Percentiles rank a stretch among this genome's conserved stretches.
These are phyloP conservation scores for Phytophthora sansomeana DNA, from an alignment of 352 stramenopile genomes.

Conservation along the genomic window DNA sequence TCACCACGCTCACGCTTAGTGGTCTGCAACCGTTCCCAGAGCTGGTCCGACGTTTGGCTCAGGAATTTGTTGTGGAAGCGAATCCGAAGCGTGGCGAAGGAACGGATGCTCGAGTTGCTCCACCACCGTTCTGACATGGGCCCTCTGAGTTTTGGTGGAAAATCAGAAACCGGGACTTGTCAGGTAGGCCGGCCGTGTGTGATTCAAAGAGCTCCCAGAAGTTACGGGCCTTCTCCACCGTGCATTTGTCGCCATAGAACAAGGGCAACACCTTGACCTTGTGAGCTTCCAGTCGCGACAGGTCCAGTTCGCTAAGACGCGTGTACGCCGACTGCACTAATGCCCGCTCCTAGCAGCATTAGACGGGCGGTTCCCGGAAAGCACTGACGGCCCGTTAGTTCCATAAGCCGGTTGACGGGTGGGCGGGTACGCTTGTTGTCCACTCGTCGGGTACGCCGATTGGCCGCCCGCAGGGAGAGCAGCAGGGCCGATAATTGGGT, in stretches of 20 bases:
- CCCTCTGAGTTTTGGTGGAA: not conserved
- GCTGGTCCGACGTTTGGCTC: not conserved
- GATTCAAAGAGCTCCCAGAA: slow-evolving; percentile 1
- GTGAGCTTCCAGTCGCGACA: not conserved
- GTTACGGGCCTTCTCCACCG: slow-evolving; percentile 2
- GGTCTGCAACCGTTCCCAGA: not conserved
- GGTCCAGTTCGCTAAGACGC: not conserved
- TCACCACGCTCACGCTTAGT: not conserved
- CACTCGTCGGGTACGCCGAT: too few relatives aligned
- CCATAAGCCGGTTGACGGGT: too few relatives aligned
- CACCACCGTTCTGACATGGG: slow-evolving; percentile 7
- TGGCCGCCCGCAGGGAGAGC: too few relatives aligned
- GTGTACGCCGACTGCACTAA: not conserved
- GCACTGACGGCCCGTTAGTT: too few relatives aligned
- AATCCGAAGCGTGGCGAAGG: not conserved
- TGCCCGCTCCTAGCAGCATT: too few relatives aligned
- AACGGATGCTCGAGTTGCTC: slow-evolving; percentile 1
- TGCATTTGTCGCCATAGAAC: not conserved
- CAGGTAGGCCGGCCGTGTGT: not conserved
- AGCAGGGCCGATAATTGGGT: too few relatives aligned
- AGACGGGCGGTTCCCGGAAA: too few relatives aligned
- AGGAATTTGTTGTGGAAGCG: slow-evolving; percentile 8
- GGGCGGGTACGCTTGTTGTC: too few relatives aligned
- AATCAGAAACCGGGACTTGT: not conserved
- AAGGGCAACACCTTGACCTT: not conserved